Percentiles rank a stretch among this genome's conserved stretches.
phyloP scores from a whole-genome alignment of 2,329 filamentous ascomycete species.

The Cladorrhinum sp. region DNA sequence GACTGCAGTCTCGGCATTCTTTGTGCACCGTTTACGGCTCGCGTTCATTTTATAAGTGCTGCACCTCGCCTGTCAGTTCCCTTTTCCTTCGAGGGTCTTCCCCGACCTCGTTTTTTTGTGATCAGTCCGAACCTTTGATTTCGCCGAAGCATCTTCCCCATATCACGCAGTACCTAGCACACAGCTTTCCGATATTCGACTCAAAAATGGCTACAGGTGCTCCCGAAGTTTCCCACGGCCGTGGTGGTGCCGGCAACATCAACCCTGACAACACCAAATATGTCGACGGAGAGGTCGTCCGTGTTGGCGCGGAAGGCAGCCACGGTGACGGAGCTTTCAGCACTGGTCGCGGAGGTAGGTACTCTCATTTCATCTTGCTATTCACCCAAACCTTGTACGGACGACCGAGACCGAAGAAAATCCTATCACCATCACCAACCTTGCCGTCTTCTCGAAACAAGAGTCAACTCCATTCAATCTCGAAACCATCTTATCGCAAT shows the following conservation, averaged over 20 bases:
- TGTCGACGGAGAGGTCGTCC: conserved; percentile 60
- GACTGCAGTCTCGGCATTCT: conserved; percentile 2
- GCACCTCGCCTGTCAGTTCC: background rate
- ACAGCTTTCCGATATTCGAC: background rate
- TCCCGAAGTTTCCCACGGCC: conserved; percentile 57
- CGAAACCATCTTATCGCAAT: background rate
- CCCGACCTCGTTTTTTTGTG: background rate
- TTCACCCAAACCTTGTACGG: background rate
- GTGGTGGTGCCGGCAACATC: conserved; percentile 62
- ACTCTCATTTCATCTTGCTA: background rate
- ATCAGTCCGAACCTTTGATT: background rate
- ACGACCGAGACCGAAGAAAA: background rate
- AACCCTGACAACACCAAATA: conserved; percentile 56
- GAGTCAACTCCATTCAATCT: background rate
- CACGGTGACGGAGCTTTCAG: conserved; percentile 59
- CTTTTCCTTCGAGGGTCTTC: background rate
- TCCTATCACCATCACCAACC: background rate
- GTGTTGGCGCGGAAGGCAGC: conserved; percentile 51
- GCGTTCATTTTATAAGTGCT: conserved; percentile 6
- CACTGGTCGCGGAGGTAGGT: conserved; percentile 56
- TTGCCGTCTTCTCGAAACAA: background rate
- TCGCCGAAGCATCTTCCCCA: background rate
- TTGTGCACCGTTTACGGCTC: background rate
- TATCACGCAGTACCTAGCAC: background rate
- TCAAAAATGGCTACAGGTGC: conserved; percentile 30